Evolutionary conservation across 1,284 basidiomycete genomes (phyloP), one percentile per base, ranked within the genome.

Genomic region (Baeospora myosura): DNA sequence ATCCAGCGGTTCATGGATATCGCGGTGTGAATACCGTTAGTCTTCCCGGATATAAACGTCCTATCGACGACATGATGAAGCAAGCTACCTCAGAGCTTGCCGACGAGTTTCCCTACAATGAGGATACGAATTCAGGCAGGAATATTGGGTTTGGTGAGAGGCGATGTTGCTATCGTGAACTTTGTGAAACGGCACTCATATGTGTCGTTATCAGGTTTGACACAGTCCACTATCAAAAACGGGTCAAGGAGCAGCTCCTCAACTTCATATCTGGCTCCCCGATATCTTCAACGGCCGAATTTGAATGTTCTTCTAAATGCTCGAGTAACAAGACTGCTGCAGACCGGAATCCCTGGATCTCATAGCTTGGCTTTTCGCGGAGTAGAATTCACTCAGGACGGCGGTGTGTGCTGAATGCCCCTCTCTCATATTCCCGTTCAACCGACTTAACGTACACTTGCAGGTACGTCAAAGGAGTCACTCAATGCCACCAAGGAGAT

Each of bases 181-280:
- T 11, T 18, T 8, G 2, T 2, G 17, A 16, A 25, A 5, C 25
- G 12, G 4, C 16, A 14, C 17, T 14, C 28, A 5, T 33, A 32
- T 18, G 7, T 31, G 16, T 28, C 17, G 3, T 24, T 34, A 37
- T 37, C 26, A 49, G 42, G 42, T 6, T 48, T 41, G 42, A 25
- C 37, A 36, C 56, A 59, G 30, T 39, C 44, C 2, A 51, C 48
- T 22, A 49, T 60, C 24, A 42, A 47, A 16, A 40, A 44, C 22
- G 48, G 49, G 17, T 46, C 44, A 7, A 44, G 50, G 3, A 49
- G 53, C 6, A 60, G 58, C 26, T 50, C 52, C 26, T 50, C 54
- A 36, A 54, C 51, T 31, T 52, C 55, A n/a, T 56, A 58, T 34
- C 40, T 56, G 10, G 42, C 69, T 74, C 39, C 69, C 68, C 10